Percentiles rank a stretch among this genome's conserved stretches.
Evolutionary conservation across 148 eudicot genomes (phyloP).

Genomic region (Arctostaphylos glauca): DNA sequence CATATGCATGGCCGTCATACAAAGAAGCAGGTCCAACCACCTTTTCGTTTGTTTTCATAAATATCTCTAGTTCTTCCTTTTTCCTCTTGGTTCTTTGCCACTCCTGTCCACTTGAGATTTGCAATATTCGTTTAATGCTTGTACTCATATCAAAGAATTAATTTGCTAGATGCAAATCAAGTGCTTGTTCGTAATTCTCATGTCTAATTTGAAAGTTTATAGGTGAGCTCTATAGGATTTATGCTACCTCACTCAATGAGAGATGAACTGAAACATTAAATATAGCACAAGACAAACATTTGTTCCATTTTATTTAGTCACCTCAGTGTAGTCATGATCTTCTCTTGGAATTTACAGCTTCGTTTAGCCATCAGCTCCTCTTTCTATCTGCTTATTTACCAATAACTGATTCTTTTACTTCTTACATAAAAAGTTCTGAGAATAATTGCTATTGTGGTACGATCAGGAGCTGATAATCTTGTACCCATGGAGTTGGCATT

Average conservation of each 20-base stretch:
- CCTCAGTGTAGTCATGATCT: background rate
- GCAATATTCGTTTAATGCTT: background rate
- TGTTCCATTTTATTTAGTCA: background rate
- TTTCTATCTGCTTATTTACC: background rate
- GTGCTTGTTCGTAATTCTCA: background rate
- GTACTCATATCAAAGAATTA: background rate
- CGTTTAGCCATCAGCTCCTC: background rate
- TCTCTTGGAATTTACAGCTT: conserved; percentile 4
- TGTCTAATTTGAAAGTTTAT: background rate
- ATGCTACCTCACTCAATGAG: background rate
- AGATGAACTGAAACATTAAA: background rate
- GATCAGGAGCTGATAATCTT: conserved; percentile 88
- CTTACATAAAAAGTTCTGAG: conserved; percentile 8
- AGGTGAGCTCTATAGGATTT: background rate
- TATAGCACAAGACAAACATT: conserved; percentile 9
- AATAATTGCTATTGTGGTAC: conserved; percentile 21
- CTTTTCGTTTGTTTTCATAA: background rate
- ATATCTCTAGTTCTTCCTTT: background rate
- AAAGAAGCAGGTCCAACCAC: conserved; percentile 68
- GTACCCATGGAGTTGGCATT: conserved; percentile 95
- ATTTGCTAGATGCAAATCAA: background rate
- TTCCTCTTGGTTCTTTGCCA: background rate
- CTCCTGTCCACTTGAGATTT: background rate
- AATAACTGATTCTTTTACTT: background rate
- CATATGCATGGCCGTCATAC: conserved; percentile 95